A percentile compares a stretch with the other conserved stretches of the same genome.
Evolutionary conservation across 2,329 filamentous ascomycete species (phyloP).

Genomic region (Simplicillium sp.): DNA sequence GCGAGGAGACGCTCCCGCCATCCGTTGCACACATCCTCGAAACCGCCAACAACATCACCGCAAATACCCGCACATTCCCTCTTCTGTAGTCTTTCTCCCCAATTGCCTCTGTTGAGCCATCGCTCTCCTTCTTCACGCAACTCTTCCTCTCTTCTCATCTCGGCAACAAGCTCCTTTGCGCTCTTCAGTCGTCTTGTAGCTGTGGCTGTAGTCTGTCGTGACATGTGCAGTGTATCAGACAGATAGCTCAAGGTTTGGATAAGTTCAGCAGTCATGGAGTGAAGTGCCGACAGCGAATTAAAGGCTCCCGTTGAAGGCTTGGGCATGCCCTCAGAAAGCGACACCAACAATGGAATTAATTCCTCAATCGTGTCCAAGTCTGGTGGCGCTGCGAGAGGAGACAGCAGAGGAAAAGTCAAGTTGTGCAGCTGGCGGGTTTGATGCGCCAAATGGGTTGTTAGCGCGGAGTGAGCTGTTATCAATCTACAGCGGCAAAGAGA

Average conservation of each 20-base stretch:
- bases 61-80: constrained; percentile 80
- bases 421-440: constrained; percentile 69
- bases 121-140: constrained; percentile 70
- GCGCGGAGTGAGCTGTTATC: constrained; percentile 65
- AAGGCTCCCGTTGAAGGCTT: constrained; percentile 52
- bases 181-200: constrained; percentile 72
- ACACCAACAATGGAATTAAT: constrained; percentile 57
- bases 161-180: constrained; percentile 75
- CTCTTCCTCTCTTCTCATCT: constrained; percentile 77
- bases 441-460: constrained; percentile 65
- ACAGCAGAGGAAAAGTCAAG: constrained; percentile 60
- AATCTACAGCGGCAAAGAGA: constrained; percentile 37
- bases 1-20: constrained; percentile 71
- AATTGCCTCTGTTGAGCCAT: constrained; percentile 75
- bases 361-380: constrained; percentile 57
- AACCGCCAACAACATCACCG: constrained; percentile 80
- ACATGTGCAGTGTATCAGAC: constrained; percentile 90
- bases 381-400: constrained; percentile 54
- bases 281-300: constrained; percentile 57
- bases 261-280: constrained; percentile 62
- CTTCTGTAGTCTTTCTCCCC: constrained; percentile 65
- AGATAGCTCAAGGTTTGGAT: constrained; percentile 76
- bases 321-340: constrained; percentile 58
- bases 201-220: constrained; percentile 73
- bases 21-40: constrained; percentile 79